Conservation (phyloP, 352 stramenopile genomes). For the Elongisporangium undulatum region DNA sequence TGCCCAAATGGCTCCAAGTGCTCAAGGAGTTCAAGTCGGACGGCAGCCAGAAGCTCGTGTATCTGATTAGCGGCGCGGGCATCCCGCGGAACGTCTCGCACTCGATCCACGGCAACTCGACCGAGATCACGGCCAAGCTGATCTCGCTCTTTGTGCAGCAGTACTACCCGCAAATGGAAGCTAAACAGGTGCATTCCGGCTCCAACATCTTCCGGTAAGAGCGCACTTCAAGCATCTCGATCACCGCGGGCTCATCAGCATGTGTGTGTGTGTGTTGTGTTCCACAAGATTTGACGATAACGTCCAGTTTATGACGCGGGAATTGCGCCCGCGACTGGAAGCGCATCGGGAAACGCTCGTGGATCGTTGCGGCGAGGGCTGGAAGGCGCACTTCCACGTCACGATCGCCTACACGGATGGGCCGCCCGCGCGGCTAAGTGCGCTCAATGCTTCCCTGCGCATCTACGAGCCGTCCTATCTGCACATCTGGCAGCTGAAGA, state of each 20-base stretch:
- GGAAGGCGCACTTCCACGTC: conserved; percentile 93
- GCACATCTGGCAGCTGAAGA: conserved; percentile 99
- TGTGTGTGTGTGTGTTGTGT: conserved; percentile 14
- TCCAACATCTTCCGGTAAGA: conserved; percentile 92
- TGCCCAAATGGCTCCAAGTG: conserved; percentile 91
- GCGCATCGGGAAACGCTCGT: conserved; percentile 93
- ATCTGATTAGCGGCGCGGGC: conserved; percentile 95
- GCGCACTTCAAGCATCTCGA: not conserved
- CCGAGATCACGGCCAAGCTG: conserved; percentile 89
- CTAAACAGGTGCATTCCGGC: conserved; percentile 93
- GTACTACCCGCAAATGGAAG: conserved; percentile 91
- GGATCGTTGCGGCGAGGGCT: conserved; percentile 87
- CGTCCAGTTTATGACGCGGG: conserved; percentile 95
- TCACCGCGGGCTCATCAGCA: not conserved
- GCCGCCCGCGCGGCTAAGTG: conserved; percentile 92
- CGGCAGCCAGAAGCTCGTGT: conserved; percentile 88
- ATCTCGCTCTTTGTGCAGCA: conserved; percentile 91
- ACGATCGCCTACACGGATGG: conserved; percentile 97
- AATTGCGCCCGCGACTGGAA: conserved; percentile 93
- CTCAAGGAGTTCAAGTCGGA: conserved; percentile 76
- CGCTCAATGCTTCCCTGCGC: conserved; percentile 94
- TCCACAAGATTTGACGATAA: conserved; percentile 93
- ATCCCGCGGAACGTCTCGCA: conserved; percentile 94
- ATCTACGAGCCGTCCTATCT: conserved; percentile 95
- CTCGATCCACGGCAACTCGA: conserved; percentile 93